Evolutionary conservation across 2,329 filamentous ascomycete species (phyloP).

Genomic region (Monosporascus cannonballus): DNA sequence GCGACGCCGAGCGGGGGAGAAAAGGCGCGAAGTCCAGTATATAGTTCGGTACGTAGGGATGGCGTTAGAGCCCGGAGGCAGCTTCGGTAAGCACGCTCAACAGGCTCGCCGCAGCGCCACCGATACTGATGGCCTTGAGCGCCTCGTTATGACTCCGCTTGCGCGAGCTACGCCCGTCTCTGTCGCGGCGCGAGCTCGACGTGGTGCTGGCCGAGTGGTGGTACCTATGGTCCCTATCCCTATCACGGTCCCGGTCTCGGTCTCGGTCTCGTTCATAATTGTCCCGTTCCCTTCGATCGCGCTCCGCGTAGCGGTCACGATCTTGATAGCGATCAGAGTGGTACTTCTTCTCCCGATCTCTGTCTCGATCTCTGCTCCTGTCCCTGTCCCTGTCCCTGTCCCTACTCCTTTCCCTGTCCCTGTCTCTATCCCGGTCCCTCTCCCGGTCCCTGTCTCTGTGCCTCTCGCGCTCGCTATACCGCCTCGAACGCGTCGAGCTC

Average conservation of each 20-base stretch:
- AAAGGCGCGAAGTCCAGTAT: no score
- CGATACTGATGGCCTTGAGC: slow-evolving; percentile 52
- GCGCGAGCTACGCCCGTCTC: slow-evolving; percentile 15
- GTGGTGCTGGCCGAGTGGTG: background rate
- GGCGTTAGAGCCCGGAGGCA: slow-evolving; percentile 27
- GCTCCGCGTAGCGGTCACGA: slow-evolving; percentile 25
- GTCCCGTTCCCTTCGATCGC: slow-evolving; percentile 24
- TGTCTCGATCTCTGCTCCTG: slow-evolving; percentile 24
- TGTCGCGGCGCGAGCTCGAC: background rate
- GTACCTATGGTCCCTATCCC: slow-evolving; percentile 16
- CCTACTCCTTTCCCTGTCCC: slow-evolving; percentile 21
- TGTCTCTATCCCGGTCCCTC: slow-evolving; percentile 17
- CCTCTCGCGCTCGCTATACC: slow-evolving; percentile 13
- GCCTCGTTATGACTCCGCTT: slow-evolving; percentile 46
- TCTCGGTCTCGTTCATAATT: slow-evolving; percentile 27
- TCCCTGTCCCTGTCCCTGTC: slow-evolving; percentile 16
- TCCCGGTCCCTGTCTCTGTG: slow-evolving; percentile 4
- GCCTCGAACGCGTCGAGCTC: slow-evolving; percentile 32
- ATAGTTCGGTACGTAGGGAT: background rate
- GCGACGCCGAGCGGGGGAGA: no score
- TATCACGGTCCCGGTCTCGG: slow-evolving; percentile 26
- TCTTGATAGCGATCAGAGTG: slow-evolving; percentile 32
- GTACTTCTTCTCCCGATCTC: slow-evolving; percentile 24
- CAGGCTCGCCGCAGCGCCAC: slow-evolving; percentile 53
- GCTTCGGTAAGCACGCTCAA: slow-evolving; percentile 54